Evolutionary conservation across 164 flowering plant genomes (phyloP).

Genomic region (Aristolochia fimbriata): DNA sequence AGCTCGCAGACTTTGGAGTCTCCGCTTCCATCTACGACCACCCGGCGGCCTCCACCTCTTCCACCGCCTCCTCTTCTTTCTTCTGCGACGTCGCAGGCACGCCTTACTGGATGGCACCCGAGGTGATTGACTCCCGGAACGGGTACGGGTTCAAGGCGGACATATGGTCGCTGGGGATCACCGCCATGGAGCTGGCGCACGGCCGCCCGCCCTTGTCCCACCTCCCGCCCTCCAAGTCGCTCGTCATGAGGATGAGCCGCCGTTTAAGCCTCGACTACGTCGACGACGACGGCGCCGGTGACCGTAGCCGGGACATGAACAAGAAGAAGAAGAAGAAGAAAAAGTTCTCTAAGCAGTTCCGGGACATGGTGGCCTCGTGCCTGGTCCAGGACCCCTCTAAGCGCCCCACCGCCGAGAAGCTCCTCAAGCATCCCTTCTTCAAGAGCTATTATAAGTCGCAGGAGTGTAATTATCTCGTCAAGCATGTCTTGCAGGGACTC

Average conservation of each 20-base stretch:
- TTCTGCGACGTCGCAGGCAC: slow-evolving; percentile 60
- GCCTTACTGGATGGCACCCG: slow-evolving; percentile 91
- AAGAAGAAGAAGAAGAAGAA: slow-evolving; percentile 25
- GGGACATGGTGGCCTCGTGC: slow-evolving; percentile 68
- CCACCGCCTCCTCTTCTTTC: slow-evolving; percentile 14
- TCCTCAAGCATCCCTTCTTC: slow-evolving; percentile 71
- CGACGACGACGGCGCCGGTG: slow-evolving; percentile 21
- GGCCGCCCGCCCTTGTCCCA: slow-evolving; percentile 84
- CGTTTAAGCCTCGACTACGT: slow-evolving; percentile 44
- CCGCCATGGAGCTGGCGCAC: slow-evolving; percentile 79
- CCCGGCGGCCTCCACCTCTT: slow-evolving; percentile 7
- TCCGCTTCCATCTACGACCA: slow-evolving; percentile 64
- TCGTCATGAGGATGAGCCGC: slow-evolving; percentile 55
- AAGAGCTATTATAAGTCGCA: slow-evolving; percentile 44
- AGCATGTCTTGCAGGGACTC: slow-evolving; percentile 45
- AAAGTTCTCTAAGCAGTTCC: slow-evolving; percentile 65
- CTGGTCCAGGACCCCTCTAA: slow-evolving; percentile 60
- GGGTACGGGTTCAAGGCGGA: slow-evolving; percentile 83
- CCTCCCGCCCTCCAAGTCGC: slow-evolving; percentile 62
- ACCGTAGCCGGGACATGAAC: background rate
- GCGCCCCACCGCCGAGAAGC: slow-evolving; percentile 61
- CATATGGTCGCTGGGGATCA: slow-evolving; percentile 88
- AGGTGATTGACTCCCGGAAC: slow-evolving; percentile 65
- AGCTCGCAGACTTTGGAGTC: slow-evolving; percentile 73
- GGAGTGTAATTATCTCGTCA: slow-evolving; percentile 52